Evolutionary conservation across 176 grass and related monocot species (phyloP).

Genomic region (Urochloa ruziziensis): DNA sequence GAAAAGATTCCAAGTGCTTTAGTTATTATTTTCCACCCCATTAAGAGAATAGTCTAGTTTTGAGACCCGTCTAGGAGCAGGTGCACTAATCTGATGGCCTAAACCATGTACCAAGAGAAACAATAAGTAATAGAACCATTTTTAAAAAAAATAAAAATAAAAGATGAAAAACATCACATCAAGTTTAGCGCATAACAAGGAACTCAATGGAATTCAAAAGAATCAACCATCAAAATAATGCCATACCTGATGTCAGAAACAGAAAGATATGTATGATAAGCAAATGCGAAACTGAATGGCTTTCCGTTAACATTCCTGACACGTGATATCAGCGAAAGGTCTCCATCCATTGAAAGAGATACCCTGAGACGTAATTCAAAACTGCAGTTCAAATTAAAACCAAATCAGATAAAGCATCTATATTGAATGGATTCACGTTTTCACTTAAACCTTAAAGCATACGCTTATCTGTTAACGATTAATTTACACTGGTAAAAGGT

Average conservation of each 20-base stretch:
- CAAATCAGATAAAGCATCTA: background rate
- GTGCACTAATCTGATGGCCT: background rate
- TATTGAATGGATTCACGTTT: background rate
- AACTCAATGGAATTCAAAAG: background rate
- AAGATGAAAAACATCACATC: background rate
- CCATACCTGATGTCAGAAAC: slow-evolving; percentile 95
- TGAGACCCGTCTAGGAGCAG: background rate
- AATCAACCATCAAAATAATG: background rate
- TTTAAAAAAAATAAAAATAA: too few species aligned
- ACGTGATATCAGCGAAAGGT: slow-evolving; percentile 70
- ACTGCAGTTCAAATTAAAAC: slow-evolving; percentile 39
- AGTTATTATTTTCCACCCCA: too few species aligned
- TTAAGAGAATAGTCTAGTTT: too few species aligned
- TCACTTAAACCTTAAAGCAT: background rate
- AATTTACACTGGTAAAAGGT: background rate
- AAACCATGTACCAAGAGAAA: background rate
- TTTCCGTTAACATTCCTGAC: slow-evolving; percentile 82
- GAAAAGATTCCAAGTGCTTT: background rate
- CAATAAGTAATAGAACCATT: background rate
- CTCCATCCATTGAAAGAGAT: slow-evolving; percentile 74
- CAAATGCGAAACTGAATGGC: slow-evolving; percentile 93
- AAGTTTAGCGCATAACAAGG: background rate
- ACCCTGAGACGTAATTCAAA: slow-evolving; percentile 89
- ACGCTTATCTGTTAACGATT: background rate
- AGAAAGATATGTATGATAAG: slow-evolving; percentile 81